Base-by-base conservation (phyloP, 306 rosid genomes). In the Phaseolus lunatus region DNA sequence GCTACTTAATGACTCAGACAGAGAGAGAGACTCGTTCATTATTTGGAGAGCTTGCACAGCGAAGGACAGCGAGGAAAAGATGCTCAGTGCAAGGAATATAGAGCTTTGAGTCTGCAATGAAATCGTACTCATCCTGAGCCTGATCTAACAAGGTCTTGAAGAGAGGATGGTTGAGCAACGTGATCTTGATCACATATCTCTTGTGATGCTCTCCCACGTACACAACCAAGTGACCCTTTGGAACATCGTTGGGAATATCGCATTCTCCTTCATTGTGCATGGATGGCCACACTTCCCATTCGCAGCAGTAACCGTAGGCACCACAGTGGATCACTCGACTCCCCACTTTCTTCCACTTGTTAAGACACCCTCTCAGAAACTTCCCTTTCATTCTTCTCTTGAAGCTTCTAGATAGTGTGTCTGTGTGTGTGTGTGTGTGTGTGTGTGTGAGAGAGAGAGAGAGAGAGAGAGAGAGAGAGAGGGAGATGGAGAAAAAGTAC, bases 181-280 rank as follows among this genome's bases (percentile, higher is more conserved):
- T 43, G 56, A 90, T 19, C 50, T 89, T 91, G 85, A 92, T 89
- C 3, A 92, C 99, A 85, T 83, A 92, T 85, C 99, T 88, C 89
- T 89, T 91, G 74, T 59, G 72, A 16, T 91, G 85, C 59, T 92
- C 88, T 22, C 99, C 98, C 1, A 92, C 99, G 47, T 92, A 96
- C 1, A 92, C 96, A 35, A 91, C 98, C 77, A 91, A 84, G 83
- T 96, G 99, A 80, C 99, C 99, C 88, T 88, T 92, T 23, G 99
- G 99, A 47, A 95, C 99, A 72, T 95, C 99, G 57, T 83, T 88
- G 2, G 99, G 99, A 45, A 92, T 90, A 12, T 43, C 13, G 3
- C 78, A 84, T 26, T 80, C 65, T 1, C 15, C 64, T 2, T 10
- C 67, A 62, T 89, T 87, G 20, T 83, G 84, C 77, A 76, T 75